Conservation (phyloP, 352 stramenopile genomes). For the Hyaloperonospora arabidopsidis region DNA sequence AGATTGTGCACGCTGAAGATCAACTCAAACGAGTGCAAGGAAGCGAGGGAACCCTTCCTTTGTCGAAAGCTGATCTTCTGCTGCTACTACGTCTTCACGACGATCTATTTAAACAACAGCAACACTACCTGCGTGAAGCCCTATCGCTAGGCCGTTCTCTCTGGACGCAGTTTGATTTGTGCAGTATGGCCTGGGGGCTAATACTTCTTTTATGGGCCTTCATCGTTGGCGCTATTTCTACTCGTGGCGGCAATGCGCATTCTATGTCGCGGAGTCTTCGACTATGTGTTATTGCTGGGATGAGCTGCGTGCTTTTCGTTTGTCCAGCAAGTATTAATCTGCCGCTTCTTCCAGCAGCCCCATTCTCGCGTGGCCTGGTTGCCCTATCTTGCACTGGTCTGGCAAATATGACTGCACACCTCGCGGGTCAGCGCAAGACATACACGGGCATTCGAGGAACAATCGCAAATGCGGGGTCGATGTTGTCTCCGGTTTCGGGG, state of each 20-base stretch:
- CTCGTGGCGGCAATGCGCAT: background rate
- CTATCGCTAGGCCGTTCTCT: slow-evolving; percentile 60
- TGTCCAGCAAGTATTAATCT: slow-evolving; percentile 21
- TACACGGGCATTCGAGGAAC: background rate
- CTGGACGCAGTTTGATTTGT: slow-evolving; percentile 86
- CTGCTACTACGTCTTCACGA: slow-evolving; percentile 31
- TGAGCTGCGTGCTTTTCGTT: slow-evolving; percentile 16
- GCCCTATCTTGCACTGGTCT: slow-evolving; percentile 18
- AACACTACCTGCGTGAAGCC: slow-evolving; percentile 59
- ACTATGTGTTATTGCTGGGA: slow-evolving; percentile 4
- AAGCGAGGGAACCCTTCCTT: background rate
- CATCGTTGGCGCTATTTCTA: slow-evolving; percentile 15
- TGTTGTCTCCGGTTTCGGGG: slow-evolving; percentile 9
- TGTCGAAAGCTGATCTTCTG: slow-evolving; percentile 24
- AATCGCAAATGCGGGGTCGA: background rate
- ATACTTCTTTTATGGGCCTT: slow-evolving; percentile 40
- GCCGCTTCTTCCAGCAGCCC: slow-evolving; percentile 24
- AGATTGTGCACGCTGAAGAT: slow-evolving; percentile 28
- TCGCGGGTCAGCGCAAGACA: slow-evolving; percentile 3
- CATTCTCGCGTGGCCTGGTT: slow-evolving; percentile 25
- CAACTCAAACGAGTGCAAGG: slow-evolving; percentile 21
- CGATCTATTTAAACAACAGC: slow-evolving; percentile 32
- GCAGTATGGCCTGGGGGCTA: slow-evolving; percentile 63
- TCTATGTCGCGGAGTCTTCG: slow-evolving; percentile 7
- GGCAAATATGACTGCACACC: slow-evolving; percentile 14